Percentiles rank a stretch among this genome's conserved stretches.
Conservation (phyloP, 2,329 filamentous ascomycete genomes). For the Ophioceras dolichostomum region DNA sequence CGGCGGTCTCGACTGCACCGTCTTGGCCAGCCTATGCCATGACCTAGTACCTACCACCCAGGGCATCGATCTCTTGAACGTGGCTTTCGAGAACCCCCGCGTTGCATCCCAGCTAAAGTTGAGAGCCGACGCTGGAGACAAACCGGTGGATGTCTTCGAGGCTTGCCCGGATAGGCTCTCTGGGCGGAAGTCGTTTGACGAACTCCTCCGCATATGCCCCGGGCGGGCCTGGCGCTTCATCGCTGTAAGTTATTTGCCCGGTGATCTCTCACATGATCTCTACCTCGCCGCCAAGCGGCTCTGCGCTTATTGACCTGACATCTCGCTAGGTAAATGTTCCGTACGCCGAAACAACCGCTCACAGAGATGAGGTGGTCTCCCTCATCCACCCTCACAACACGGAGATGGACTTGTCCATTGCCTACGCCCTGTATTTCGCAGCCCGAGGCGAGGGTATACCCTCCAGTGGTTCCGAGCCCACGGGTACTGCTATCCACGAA, state of each 20-base stretch:
- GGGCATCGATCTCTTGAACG: conserved; percentile 79
- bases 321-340: conserved; percentile 65
- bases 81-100: conserved; percentile 90
- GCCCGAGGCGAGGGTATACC: conserved; percentile 55
- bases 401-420: conserved; percentile 97
- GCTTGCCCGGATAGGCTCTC: conserved; percentile 84
- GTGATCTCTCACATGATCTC: conserved; percentile 3
- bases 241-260: conserved; percentile 33
- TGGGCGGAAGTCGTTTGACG: conserved; percentile 66
- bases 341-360: conserved; percentile 58
- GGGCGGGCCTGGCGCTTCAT: conserved; percentile 72
- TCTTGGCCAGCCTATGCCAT: conserved; percentile 70
- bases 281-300: too few relatives aligned
- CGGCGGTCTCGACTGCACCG: conserved; percentile 83
- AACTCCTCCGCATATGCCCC: conserved; percentile 59
- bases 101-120: conserved; percentile 49
- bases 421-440: conserved; percentile 88
- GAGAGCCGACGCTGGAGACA: too few relatives aligned
- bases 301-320: too few relatives aligned
- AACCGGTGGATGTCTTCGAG: conserved; percentile 63
- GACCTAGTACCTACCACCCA: conserved; percentile 59
- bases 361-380: conserved; percentile 56
- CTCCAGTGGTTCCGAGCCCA: conserved; percentile 14
- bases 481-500: background rate
- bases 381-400: conserved; percentile 92